phyloP scores from a whole-genome alignment of 192 early-diverging fungal species.

The Cladochytrium replicatum region DNA sequence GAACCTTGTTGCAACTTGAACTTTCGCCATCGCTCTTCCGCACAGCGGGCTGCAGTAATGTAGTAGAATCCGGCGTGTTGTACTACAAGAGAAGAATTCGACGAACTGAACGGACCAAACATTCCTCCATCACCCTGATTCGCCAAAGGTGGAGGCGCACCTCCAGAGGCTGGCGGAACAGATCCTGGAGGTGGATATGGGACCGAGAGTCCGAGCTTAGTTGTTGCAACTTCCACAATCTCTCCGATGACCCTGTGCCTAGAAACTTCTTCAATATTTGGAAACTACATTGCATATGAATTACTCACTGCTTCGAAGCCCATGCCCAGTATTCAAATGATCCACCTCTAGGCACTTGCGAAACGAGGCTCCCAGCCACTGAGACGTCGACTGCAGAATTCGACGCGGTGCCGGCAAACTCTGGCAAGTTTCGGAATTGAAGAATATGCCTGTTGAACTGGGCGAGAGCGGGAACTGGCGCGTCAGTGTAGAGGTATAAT shows the following conservation, averaged over 20 bases:
- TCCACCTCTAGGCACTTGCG: conserved; percentile 46
- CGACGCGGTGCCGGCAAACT: conserved; percentile 33
- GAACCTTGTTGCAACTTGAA: too few species aligned
- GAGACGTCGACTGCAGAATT: not conserved
- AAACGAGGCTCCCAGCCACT: conserved; percentile 10
- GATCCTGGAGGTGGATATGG: conserved; percentile 50
- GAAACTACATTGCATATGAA: not conserved
- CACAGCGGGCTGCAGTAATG: conserved; percentile 60
- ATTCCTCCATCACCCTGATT: conserved; percentile 18
- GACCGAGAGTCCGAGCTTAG: conserved; percentile 52
- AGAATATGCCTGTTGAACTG: conserved; percentile 61
- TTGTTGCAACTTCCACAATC: conserved; percentile 54
- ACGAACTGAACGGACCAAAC: conserved; percentile 32
- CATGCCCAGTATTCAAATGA: conserved; percentile 82
- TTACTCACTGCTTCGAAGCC: conserved; percentile 61
- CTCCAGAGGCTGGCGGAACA: conserved; percentile 16
- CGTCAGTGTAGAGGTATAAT: conserved; percentile 58
- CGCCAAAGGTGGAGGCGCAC: conserved; percentile 18
- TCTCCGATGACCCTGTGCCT: conserved; percentile 72
- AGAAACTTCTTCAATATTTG: not conserved
- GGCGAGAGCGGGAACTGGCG: conserved; percentile 54
- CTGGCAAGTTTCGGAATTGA: conserved; percentile 48
- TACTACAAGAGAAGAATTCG: conserved; percentile 56
- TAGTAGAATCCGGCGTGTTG: conserved; percentile 86
- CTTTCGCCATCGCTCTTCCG: conserved; percentile 55